Base-by-base conservation (phyloP, 1,284 basidiomycete species). In the Lentinus polychrous region DNA sequence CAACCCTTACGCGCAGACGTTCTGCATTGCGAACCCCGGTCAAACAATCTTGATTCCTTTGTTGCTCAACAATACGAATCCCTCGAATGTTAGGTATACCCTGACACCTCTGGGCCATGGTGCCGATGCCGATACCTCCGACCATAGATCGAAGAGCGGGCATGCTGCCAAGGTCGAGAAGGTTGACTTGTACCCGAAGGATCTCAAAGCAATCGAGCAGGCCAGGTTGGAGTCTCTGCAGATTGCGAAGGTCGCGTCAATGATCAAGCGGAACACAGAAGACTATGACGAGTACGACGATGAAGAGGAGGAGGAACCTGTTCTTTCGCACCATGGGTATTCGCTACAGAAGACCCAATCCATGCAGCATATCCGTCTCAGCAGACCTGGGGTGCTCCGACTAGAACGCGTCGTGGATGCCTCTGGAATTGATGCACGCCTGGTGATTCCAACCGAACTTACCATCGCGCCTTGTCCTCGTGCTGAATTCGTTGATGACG, bases 51-150 rank as follows among this genome's bases (percentile, higher is more conserved):
- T 89, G 43, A 67, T 94, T 41, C 91, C 92, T 1, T 68, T 94
- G 27, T 71, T 96, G 23, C 79, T 97, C 63, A 97, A 96, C 73
- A 95, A 96, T 67, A 94, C 94, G 2, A 74, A 75, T n/a, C 83
- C 91, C 0, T 73, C 76, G 11, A 73, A 76, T 49, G 69, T 97
- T 33, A 78, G 76, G 49, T 97, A 94, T 64, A 83, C 81, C 12
- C 66, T 94, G 33, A 81, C 82, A 2, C 82, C 90, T 5, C 76
- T 94, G 35, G 81, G 78, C 4, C 72, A 77, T 42, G 59, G 66
- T 18, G 68, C 73, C 24, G 66, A 69, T 14, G 60, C 63, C 27
- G 42, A 59, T 12, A 64, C 61, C 22, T 57, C 44, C 8, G 36
- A 47, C 22, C 53, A 52, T 17, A 50, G 51, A 34, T 35, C 46